Base-by-base conservation (phyloP, 2,329 filamentous ascomycete genomes). In the Penicillium aurantiogriseum region DNA sequence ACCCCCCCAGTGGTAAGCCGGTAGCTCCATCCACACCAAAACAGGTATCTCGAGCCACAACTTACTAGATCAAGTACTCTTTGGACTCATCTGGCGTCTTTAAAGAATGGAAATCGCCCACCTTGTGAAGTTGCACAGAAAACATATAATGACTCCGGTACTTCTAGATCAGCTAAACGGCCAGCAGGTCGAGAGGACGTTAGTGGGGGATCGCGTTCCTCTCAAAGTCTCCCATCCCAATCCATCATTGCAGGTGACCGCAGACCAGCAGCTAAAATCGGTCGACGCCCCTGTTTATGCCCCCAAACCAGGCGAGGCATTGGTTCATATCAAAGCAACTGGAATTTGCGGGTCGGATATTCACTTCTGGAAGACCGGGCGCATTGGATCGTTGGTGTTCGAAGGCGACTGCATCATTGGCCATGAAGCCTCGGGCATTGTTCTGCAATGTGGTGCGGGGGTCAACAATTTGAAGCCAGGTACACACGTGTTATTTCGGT, bases 271-370 rank as follows among this genome's bases (percentile, higher is more conserved):
- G 5, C 67, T 88, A 54, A 85, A 86, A 67, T 69, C 79, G 13
- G 77, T 81, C 29, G 80, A 87, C 44, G 83, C 82, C 1, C 84
- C 85, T 7, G 79, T 87, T 2, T 78, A 80, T 62, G 78, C 77
- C 29, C 85, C 85, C 3, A 74, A 76, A 7, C 71, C 73, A 7
- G 82, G 81, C 17, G 82, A 88, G 61, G 85, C 84, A 1, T 72
- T 87, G 2, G 64, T 88, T 10, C 85, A 88, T 58, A 79, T 88
- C 63, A 86, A 85, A 67, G 80, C 81, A 1, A 87, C 85, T 3
- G 85, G 85, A 43, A 84, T 88, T 38, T 88, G 86, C 72, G 85
- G 86, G 79, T 88, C 85, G 0, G 86, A 89, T 64, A 81, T 89
- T 61, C 86, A 89, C 68, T 86, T 88, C 63, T 89, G 86, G 86